Evolutionary conservation across 1,284 basidiomycete species (phyloP), one percentile per base, ranked within the genome.

Genomic region (Fereydounia khargensis): DNA sequence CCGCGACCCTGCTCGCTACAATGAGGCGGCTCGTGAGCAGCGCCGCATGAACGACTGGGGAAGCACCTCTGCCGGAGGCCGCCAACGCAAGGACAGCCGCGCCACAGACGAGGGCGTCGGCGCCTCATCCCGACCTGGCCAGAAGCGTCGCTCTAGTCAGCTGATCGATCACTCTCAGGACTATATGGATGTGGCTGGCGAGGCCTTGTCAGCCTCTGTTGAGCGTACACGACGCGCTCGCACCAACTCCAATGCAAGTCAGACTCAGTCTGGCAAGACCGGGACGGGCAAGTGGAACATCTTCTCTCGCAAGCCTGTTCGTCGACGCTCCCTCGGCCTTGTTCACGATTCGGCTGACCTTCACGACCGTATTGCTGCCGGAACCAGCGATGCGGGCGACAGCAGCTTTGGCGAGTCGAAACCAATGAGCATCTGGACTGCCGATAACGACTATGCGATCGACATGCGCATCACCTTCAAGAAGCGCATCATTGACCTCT

Each of bases 401-500:
- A 56, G 49, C 39, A 56, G 49, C 41, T 62, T 53, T 17, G 57
- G 39, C 19, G 65, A 52, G 4, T 43, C 41, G 32, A 60, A 56
- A 44, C 20, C 43, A 31, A 62, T 67, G 47, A 63, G 73, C 33
- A 62, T 91, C 16, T 97, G 91, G 91, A 88, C 83, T 2, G 82
- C 88, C 23, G 84, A 82, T 51, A 83, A 84, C 35, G 87, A 90
- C 76, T 91, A 89, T 61, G 91, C 90, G 4, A 86, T 85, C 73
- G 91, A 97, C 70, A 84, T 87, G 16, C 85, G 91, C 28, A 82
- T 96, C 41, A 81, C 94, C 22, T 91, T 89, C 82, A 97, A 97
- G 79, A 85, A 91, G 52, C 82, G 87, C 57, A 91, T 97, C 49
- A 89, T 89, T 1, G 85, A 82, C 36, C 80, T 92, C n/a, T 96